Conservation (phyloP, 371 early-diverging fungal species). For the Mortierella sp. region DNA sequence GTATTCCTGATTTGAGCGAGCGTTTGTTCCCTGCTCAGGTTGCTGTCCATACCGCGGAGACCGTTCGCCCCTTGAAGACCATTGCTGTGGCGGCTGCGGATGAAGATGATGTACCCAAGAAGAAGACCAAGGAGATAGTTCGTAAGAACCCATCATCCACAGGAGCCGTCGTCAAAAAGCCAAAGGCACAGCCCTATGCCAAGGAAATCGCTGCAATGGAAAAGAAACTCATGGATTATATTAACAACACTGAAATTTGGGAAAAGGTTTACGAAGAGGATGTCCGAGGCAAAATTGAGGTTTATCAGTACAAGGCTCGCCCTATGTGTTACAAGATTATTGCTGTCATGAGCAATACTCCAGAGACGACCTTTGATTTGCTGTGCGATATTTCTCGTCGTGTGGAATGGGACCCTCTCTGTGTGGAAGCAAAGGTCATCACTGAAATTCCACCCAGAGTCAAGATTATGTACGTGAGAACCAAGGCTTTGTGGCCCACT, state of each 20-base stretch:
- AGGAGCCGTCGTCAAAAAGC: conserved; percentile 10
- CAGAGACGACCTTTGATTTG: conserved; percentile 66
- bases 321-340: conserved; percentile 66
- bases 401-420: conserved; percentile 69
- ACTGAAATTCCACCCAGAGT: conserved; percentile 56
- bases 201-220: conserved; percentile 51
- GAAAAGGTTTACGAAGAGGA: conserved; percentile 57
- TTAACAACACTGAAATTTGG: conserved; percentile 56
- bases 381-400: conserved; percentile 61
- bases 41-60: conserved; percentile 11
- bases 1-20: conserved; percentile 31
- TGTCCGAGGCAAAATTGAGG: conserved; percentile 47
- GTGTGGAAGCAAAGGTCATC: conserved; percentile 60
- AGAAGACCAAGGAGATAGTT: conserved; percentile 10
- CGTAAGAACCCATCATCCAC: conserved; percentile 12
- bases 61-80: conserved; percentile 29
- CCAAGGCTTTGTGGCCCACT: conserved; percentile 72
- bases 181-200: conserved; percentile 38
- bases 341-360: conserved; percentile 57
- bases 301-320: conserved; percentile 60
- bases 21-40: conserved; percentile 29
- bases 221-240: conserved; percentile 43
- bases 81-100: neutral
- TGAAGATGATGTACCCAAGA: conserved; percentile 13
- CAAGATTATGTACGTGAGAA: conserved; percentile 64